A percentile compares a stretch with the other conserved stretches of the same genome.
phyloP scores from a whole-genome alignment of 495 filamentous ascomycete species.

The Aspergillus funiculosus region DNA sequence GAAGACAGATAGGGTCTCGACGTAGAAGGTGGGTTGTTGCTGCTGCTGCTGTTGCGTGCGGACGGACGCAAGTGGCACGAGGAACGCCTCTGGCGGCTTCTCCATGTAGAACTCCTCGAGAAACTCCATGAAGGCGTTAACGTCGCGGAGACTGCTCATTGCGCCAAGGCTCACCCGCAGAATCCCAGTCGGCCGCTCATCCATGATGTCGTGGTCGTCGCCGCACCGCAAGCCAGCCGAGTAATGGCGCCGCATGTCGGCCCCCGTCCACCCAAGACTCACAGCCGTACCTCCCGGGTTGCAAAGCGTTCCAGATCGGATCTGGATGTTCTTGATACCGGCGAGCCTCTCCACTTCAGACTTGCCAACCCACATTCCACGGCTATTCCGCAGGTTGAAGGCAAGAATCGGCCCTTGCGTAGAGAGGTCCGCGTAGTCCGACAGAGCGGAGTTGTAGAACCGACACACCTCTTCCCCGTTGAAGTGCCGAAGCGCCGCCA shows the following conservation, averaged over 20 bases:
- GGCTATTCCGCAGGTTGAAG: constrained; percentile 68
- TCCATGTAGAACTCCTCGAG: constrained; percentile 74
- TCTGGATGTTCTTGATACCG: constrained; percentile 67
- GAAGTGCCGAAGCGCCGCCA: constrained; percentile 56
- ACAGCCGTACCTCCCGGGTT: constrained; percentile 81
- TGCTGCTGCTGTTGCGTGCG: no score
- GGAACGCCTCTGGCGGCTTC: constrained; percentile 23
- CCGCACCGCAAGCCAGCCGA: constrained; percentile 74
- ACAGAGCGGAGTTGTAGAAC: constrained; percentile 50
- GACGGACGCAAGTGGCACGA: constrained; percentile 22
- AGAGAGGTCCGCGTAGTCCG: constrained; percentile 35
- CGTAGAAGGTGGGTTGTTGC: constrained; percentile 31
- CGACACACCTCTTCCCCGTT: constrained; percentile 63
- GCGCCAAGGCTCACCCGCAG: constrained; percentile 79
- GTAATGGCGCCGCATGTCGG: constrained; percentile 78
- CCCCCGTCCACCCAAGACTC: constrained; percentile 60
- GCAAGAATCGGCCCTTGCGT: constrained; percentile 74
- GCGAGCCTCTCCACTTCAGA: constrained; percentile 82
- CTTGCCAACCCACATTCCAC: constrained; percentile 69
- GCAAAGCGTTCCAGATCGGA: constrained; percentile 82
- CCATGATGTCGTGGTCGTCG: constrained; percentile 71
- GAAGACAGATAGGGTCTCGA: constrained; percentile 63
- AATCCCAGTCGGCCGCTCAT: constrained; percentile 82
- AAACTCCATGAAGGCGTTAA: constrained; percentile 63
- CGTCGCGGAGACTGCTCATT: constrained; percentile 76